Base-by-base conservation (phyloP, 108 stramenopile genomes). In the Conticribra weissflogii region DNA sequence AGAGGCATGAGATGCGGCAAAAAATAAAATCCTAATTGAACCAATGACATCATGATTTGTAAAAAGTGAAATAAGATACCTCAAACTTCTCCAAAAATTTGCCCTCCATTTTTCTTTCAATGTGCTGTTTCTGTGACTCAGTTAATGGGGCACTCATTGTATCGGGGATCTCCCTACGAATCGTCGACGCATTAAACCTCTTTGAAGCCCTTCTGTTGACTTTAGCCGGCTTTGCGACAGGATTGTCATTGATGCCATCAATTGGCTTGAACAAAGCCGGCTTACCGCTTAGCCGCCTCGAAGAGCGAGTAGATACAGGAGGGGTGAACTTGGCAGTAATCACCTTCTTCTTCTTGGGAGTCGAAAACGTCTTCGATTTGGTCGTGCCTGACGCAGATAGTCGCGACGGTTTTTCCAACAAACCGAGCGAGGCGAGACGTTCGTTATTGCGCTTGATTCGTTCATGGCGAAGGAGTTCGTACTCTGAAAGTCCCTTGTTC, bases 381-480 rank as follows among this genome's bases (percentile, higher is more conserved):
- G 16, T 1, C 5, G 8, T 44, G 27, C 25, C 22, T 16, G 17
- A 5, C 52, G 19, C 22, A 19, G 25, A 28, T 41, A 17, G 17
- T 28, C 21, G 59, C 53, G 15, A 33, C 27, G 30, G 54, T 23
- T 4, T 34, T 32, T 76, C 67, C 46, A 58, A 0, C 1, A 93
- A 62, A 16, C 92, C 92, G 32, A 93, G 74, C 49, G 59, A 33
- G 19, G 75, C 76, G 12, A 93, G 70, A 25, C 83, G 72, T 58
- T 82, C 75, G 53, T 88, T 71, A 61, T 93, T 93, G 19, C 92
- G 78, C 60, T 79, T 63, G 55, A 93, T 93, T 46, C 85, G 66
- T 25, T 84, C 92, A 17, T 81, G 41, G 50, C 92, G 88, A 46
- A 86, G 72, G 60, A 64, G 77, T 70, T 92, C 91, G 54, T 92